A percentile compares a stretch with the other conserved stretches of the same genome.
phyloP scores from a whole-genome alignment of 352 stramenopile genomes.

The Phytopythium cucurbitacearum region DNA sequence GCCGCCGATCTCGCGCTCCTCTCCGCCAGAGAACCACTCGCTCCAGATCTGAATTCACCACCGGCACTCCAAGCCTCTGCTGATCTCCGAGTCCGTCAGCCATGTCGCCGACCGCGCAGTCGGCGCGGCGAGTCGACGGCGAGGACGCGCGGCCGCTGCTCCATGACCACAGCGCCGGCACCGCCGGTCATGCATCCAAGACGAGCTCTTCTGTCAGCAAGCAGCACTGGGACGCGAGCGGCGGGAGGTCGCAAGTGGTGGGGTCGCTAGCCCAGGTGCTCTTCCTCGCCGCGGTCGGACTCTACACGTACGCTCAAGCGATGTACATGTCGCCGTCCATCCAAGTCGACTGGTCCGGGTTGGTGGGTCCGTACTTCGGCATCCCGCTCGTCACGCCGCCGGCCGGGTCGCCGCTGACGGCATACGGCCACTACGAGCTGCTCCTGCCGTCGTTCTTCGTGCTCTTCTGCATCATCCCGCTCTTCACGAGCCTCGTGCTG shows the following conservation, averaged over 20 bases:
- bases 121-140: too few species aligned
- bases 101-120: too few species aligned
- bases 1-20: too few species aligned
- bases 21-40: too few species aligned
- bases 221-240: not conserved
- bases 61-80: too few species aligned
- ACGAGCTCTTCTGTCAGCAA: not conserved
- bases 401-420: conserved; percentile 13
- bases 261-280: conserved; percentile 19
- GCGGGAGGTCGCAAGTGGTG: not conserved
- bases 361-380: conserved; percentile 24
- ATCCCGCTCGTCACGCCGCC: conserved; percentile 23
- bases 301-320: conserved; percentile 36
- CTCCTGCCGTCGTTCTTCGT: conserved; percentile 49
- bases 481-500: conserved; percentile 35
- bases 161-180: too few species aligned
- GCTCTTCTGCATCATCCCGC: conserved; percentile 37
- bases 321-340: conserved; percentile 37
- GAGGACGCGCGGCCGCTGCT: too few species aligned
- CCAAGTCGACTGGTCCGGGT: conserved; percentile 21
- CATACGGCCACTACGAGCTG: conserved; percentile 49
- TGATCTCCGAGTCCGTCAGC: too few species aligned
- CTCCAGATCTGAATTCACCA: too few species aligned
- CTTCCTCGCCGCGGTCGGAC: conserved; percentile 27
- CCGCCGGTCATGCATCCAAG: too few species aligned